Evolutionary conservation across 352 stramenopile genomes (phyloP).

Genomic region (Phytophthora tubulina): DNA sequence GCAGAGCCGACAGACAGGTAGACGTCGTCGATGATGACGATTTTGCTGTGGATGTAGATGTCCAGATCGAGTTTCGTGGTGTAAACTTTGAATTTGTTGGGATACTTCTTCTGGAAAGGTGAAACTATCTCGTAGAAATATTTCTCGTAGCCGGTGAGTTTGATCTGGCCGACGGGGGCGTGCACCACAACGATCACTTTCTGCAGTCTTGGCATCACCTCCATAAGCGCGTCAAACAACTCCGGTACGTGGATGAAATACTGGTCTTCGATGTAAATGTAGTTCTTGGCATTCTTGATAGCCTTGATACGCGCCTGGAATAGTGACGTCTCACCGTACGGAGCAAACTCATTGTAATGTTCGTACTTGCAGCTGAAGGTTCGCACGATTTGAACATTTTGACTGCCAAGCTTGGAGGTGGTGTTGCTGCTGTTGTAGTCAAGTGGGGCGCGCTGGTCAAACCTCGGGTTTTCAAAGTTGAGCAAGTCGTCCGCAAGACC

Average conservation of each 20-base stretch:
- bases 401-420: conserved; percentile 20
- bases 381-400: no score
- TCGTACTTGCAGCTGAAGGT: no score
- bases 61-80: no score
- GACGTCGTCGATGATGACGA: no score
- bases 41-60: no score
- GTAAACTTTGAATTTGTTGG: conserved; percentile 54
- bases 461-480: conserved; percentile 63
- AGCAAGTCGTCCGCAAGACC: conserved; percentile 43
- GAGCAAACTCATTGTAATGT: conserved; percentile 54
- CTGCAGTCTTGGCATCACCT: conserved; percentile 50
- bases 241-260: conserved; percentile 65
- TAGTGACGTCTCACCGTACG: conserved; percentile 54
- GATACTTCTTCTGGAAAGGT: conserved; percentile 50
- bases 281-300: conserved; percentile 63
- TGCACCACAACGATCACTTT: conserved; percentile 60
- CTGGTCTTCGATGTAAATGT: conserved; percentile 75
- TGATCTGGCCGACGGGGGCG: no score
- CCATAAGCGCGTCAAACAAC: conserved; percentile 50
- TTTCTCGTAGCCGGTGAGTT: conserved; percentile 1
- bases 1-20: no score
- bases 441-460: conserved; percentile 22
- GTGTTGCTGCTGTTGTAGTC: conserved; percentile 18
- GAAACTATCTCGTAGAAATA: conserved; percentile 47
- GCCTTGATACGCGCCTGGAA: conserved; percentile 61